Evolutionary conservation across 441 rosid species (phyloP).

Genomic region (Aleurites moluccanus): DNA sequence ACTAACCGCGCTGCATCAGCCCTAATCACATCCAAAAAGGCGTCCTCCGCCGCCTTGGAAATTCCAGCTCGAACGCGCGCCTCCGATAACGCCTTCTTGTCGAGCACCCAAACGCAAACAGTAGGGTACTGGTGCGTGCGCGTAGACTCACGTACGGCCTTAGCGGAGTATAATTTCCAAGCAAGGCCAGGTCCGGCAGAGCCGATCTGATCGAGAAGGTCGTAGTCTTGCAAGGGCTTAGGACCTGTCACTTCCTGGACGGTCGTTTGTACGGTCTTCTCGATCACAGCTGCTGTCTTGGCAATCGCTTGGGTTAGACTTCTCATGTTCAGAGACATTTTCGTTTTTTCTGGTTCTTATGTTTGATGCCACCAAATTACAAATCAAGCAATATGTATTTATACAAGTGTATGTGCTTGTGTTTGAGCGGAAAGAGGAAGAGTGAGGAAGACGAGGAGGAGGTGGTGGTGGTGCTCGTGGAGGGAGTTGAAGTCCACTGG

Average conservation of each 20-base stretch:
- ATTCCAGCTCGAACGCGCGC: slow-evolving; percentile 67
- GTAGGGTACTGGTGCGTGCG: slow-evolving; percentile 80
- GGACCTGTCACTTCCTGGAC: slow-evolving; percentile 98
- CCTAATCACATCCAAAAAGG: slow-evolving; percentile 71
- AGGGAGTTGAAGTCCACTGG: slow-evolving; percentile 1
- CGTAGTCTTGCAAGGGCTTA: slow-evolving; percentile 83
- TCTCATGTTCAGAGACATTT: slow-evolving; percentile 86
- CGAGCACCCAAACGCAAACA: slow-evolving; percentile 93
- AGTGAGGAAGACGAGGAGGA: neutral
- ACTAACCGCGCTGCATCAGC: slow-evolving; percentile 79
- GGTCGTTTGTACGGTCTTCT: slow-evolving; percentile 89
- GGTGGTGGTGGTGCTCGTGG: neutral
- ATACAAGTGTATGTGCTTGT: neutral
- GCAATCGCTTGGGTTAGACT: slow-evolving; percentile 88
- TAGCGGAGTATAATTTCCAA: slow-evolving; percentile 83
- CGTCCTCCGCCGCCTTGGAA: slow-evolving; percentile 75
- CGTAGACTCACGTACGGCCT: slow-evolving; percentile 66
- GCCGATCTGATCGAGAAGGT: slow-evolving; percentile 86
- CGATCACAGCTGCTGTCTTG: slow-evolving; percentile 88
- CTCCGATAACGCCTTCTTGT: slow-evolving; percentile 76
- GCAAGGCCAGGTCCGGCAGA: slow-evolving; percentile 90
- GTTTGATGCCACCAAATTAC: neutral
- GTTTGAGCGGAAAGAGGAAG: slow-evolving; percentile 4
- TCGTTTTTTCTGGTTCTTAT: no score
- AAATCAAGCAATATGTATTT: neutral